Evolutionary conservation across 352 stramenopile species (phyloP).

Genomic region (Plasmopara halstedii): DNA sequence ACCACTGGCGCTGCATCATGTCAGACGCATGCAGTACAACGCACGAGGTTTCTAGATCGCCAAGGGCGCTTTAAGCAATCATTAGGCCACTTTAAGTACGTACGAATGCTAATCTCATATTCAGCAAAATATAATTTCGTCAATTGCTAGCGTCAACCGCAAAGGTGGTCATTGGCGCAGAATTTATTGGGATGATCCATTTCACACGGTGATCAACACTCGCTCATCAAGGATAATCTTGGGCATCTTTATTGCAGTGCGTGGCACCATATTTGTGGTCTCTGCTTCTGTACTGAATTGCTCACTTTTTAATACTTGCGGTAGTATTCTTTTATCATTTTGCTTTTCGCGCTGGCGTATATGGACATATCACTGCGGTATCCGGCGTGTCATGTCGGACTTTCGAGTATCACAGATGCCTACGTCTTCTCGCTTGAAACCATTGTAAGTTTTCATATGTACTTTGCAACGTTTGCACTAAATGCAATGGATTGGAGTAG

Average conservation of each 20-base stretch:
- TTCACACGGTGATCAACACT: constrained; percentile 85
- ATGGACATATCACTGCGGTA: constrained; percentile 55
- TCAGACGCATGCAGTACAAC: constrained; percentile 5
- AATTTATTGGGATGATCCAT: constrained; percentile 81
- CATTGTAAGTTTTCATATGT: constrained; percentile 47
- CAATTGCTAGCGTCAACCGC: constrained; percentile 39
- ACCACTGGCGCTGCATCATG: constrained; percentile 1
- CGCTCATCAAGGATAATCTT: constrained; percentile 71
- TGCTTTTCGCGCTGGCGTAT: constrained; percentile 73
- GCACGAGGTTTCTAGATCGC: constrained; percentile 51
- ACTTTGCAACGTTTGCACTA: not conserved
- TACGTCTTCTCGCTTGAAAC: constrained; percentile 86
- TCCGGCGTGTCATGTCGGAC: constrained; percentile 62
- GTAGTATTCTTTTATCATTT: constrained; percentile 77
- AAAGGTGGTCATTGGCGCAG: constrained; percentile 71
- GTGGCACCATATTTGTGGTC: constrained; percentile 7
- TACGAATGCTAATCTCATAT: not conserved
- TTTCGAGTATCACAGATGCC: constrained; percentile 67
- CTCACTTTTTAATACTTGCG: not conserved
- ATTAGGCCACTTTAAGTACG: constrained; percentile 59
- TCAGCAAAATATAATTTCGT: not conserved
- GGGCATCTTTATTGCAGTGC: constrained; percentile 66
- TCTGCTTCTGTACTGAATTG: not conserved
- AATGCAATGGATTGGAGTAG: constrained; percentile 15
- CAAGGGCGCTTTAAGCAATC: constrained; percentile 61